These are phyloP conservation scores for Podila verticillata DNA, from an alignment of 192 early-diverging fungal species.

Conservation along the genomic window DNA sequence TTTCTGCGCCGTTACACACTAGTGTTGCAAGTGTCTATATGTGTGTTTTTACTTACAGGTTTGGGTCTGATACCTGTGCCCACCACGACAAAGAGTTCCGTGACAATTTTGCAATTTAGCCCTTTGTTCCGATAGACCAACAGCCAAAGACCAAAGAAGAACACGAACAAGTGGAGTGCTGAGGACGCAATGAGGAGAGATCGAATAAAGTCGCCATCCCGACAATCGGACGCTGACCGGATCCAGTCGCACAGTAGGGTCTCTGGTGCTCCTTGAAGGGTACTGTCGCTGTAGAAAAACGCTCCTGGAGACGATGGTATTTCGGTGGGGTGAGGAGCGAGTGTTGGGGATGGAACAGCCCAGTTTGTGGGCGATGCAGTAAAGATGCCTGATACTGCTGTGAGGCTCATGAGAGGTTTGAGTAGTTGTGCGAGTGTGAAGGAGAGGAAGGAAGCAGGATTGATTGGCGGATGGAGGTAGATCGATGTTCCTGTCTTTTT, in stretches of 20 bases:
- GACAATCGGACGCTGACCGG: conserved; percentile 35
- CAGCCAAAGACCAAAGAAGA: conserved; percentile 37
- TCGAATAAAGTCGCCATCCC: conserved; percentile 38
- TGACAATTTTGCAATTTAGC: conserved; percentile 34
- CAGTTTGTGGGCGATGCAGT: too few species aligned
- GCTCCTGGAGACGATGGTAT: neutral
- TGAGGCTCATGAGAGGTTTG: too few species aligned
- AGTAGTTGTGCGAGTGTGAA: too few species aligned
- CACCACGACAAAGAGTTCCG: conserved; percentile 28
- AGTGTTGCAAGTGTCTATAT: too few species aligned
- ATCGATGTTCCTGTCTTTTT: neutral
- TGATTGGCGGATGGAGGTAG: too few species aligned
- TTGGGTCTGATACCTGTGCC: conserved; percentile 40
- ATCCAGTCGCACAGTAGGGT: conserved; percentile 40
- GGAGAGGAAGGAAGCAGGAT: too few species aligned
- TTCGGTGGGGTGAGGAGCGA: too few species aligned
- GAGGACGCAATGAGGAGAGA: conserved; percentile 24
- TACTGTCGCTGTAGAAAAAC: neutral
- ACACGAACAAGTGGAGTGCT: conserved; percentile 31
- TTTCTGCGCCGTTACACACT: too few species aligned
- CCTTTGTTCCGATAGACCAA: conserved; percentile 36
- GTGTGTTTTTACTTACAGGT: conserved; percentile 24
- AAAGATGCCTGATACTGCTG: too few species aligned
- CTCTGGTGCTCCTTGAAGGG: neutral
- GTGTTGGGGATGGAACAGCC: too few species aligned